Conservation (phyloP, 2,329 filamentous ascomycete genomes). For the Cordyceps javanica region DNA sequence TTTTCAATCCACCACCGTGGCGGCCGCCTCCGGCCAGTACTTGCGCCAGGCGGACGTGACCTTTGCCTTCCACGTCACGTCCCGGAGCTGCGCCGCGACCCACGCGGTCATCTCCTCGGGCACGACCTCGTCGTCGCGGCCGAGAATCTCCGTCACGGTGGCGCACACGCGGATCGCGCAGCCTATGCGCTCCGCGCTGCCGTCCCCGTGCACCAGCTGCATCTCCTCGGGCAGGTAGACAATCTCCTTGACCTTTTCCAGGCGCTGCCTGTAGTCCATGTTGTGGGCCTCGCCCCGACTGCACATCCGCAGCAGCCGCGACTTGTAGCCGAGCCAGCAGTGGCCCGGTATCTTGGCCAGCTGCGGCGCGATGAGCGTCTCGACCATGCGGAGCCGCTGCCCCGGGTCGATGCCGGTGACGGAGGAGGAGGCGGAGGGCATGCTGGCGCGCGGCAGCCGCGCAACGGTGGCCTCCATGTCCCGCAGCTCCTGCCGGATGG, state of each 20-base stretch:
- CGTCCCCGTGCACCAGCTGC: constrained; percentile 16
- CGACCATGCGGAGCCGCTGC: background rate
- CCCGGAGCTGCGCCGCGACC: constrained; percentile 20
- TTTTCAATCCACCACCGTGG: background rate
- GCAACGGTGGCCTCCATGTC: background rate
- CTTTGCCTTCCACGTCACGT: constrained; percentile 21
- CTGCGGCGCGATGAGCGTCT: background rate
- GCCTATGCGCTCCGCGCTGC: constrained; percentile 22
- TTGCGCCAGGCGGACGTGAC: background rate
- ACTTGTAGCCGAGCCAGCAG: constrained; percentile 20
- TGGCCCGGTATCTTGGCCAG: constrained; percentile 16
- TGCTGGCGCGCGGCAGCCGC: background rate
- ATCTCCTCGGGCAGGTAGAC: constrained; percentile 25
- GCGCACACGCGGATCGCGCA: constrained; percentile 22
- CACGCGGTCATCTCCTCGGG: constrained; percentile 19
- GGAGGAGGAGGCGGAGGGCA: background rate
- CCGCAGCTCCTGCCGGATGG: background rate
- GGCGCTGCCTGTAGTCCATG: constrained; percentile 19
- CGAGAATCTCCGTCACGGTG: constrained; percentile 21
- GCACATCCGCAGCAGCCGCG: constrained; percentile 17
- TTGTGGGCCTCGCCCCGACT: constrained; percentile 10
- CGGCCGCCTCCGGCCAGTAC: background rate
- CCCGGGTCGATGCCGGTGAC: background rate
- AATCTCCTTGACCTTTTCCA: constrained; percentile 20
- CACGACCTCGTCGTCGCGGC: constrained; percentile 18